phyloP scores from a whole-genome alignment of 345 rosid genomes.

The Lagerstroemia speciosa region DNA sequence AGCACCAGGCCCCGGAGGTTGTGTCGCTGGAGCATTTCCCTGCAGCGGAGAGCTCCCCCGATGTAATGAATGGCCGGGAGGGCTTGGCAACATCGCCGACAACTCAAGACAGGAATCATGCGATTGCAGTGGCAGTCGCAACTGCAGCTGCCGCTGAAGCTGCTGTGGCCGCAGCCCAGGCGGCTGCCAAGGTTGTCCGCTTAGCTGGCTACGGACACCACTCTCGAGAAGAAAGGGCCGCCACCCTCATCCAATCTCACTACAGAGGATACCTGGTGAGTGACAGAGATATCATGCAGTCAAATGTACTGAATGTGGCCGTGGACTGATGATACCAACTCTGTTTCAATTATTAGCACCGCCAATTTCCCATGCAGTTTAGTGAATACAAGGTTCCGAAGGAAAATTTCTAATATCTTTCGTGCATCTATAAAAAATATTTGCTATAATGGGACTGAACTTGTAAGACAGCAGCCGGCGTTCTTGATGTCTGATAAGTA shows the following conservation, averaged over 20 bases:
- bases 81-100: conserved; percentile 42
- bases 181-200: conserved; percentile 86
- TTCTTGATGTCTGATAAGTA: too few relatives aligned
- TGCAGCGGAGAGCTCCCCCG: conserved; percentile 66
- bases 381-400: too few relatives aligned
- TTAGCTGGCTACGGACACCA: conserved; percentile 85
- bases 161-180: conserved; percentile 90
- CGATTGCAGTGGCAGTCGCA: conserved; percentile 81
- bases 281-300: background rate
- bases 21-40: conserved; percentile 84
- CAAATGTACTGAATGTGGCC: background rate
- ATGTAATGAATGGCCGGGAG: conserved; percentile 50
- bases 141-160: conserved; percentile 96
- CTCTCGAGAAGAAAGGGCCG: conserved; percentile 74
- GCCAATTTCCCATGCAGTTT: too few relatives aligned
- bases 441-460: too few relatives aligned
- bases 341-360: too few relatives aligned
- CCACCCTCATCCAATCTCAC: conserved; percentile 65
- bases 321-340: background rate
- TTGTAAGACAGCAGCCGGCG: too few relatives aligned
- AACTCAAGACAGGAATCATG: conserved; percentile 61
- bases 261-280: conserved; percentile 88
- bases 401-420: too few relatives aligned
- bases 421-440: too few relatives aligned
- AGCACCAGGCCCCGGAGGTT: conserved; percentile 60